A percentile compares a stretch with the other conserved stretches of the same genome.
phyloP scores from a whole-genome alignment of 768 basidiomycete species.

The Amanita inopinata region DNA sequence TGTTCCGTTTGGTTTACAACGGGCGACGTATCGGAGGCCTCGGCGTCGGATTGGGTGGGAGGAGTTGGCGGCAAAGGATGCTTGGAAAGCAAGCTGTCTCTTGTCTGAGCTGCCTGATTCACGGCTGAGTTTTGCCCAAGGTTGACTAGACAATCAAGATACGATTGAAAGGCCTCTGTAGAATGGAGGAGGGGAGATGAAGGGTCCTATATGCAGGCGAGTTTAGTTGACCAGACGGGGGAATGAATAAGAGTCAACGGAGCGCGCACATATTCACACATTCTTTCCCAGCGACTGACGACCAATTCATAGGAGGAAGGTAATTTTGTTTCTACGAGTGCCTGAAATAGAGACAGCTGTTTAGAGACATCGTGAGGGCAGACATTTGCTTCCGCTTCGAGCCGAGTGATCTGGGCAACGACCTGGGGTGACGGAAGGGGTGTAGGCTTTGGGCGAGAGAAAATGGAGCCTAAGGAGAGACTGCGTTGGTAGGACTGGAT shows the following conservation, averaged over 20 bases:
- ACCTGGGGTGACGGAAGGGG: conserved; percentile 50
- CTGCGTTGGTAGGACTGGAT: conserved; percentile 11
- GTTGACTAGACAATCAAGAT: conserved; percentile 57
- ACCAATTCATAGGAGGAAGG: conserved; percentile 64
- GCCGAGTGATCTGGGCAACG: conserved; percentile 58
- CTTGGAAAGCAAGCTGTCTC: conserved; percentile 51
- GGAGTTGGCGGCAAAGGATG: conserved; percentile 16
- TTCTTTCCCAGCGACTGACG: conserved; percentile 74
- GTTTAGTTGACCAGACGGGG: conserved; percentile 11
- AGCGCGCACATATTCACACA: conserved; percentile 69
- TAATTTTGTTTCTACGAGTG: conserved; percentile 52
- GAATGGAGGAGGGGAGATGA: conserved; percentile 61
- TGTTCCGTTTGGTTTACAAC: too few species aligned
- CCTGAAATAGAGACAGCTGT: conserved; percentile 63
- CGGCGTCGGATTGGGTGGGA: conserved; percentile 6
- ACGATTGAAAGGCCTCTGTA: conserved; percentile 66
- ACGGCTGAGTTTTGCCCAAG: conserved; percentile 48
- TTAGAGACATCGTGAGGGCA: conserved; percentile 58
- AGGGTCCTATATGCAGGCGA: conserved; percentile 39
- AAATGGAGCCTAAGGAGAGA: conserved; percentile 35
- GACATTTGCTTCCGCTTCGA: conserved; percentile 73
- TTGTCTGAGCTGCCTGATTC: conserved; percentile 52
- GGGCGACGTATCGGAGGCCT: too few species aligned
- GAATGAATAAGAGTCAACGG: neutral
- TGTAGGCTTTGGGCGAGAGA: conserved; percentile 35